Base-by-base conservation (phyloP, 805 yeast species). In the Clavispora phyllophila region DNA sequence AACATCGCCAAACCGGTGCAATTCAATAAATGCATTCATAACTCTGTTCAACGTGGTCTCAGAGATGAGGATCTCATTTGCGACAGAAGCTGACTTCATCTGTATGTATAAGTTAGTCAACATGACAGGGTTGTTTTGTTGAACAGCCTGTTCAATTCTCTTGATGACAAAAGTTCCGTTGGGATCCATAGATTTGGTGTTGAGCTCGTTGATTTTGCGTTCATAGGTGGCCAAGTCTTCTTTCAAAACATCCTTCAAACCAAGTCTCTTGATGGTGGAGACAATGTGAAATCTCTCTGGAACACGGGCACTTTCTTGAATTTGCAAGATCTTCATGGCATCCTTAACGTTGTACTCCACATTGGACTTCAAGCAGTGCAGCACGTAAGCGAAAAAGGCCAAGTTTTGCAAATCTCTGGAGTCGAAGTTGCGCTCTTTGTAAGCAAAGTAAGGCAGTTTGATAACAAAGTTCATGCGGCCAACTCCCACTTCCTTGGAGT, bases 21-120 rank as follows among this genome's bases (percentile, higher is more conserved):
- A 53, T 1, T 58, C 62, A 42, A 66, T 66, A 54, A 63, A 78
- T 31, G 70, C 69, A 26, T 66, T 57, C 82, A 81, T 76, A 42
- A 75, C 55, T 26, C 63, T 60, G 37, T 64, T 58, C 38, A 73
- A 56, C 0, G 79, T 69, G 7, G 55, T 56, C 49, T 73, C 76
- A 4, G 61, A 57, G 17, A 79, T 55, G 5, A 67, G 58, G 12
- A 47, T 56, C 1, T 61, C 60, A 39, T 61, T 63, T 17, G 43
- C 43, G 22, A 42, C 48, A 4, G 58, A 45, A 3, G 63, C 59
- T 5, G 53, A 54, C 41, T 50, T 53, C 44, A 65, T 52, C 17
- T 63, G 61, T 2, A 48, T 47, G 41, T 55, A 66, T 17, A 60
- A 41, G 19, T 39, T 41, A 40, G 51, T 47, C 44, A 68, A 49